Evolutionary conservation across 176 grass and related monocot species (phyloP), one percentile per base, ranked within the genome.

Genomic region (Zea mays): DNA sequence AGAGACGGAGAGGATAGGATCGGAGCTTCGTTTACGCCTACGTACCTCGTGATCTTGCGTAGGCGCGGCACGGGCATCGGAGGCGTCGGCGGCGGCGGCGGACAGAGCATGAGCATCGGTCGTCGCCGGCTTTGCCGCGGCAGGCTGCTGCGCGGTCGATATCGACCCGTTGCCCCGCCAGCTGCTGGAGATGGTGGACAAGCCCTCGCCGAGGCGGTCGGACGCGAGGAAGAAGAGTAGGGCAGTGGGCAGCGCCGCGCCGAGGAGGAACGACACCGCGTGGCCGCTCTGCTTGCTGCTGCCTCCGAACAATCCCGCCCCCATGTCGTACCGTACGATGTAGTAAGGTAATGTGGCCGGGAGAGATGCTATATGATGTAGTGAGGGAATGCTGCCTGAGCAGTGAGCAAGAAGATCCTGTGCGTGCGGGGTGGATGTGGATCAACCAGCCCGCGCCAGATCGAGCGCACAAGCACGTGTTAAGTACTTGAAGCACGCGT

Each of bases 241-340:
- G 36, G 62, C 13, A 0, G 79, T 83, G 12, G 83, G 68, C 33
- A 59, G 64, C 50, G 78, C 83, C n/a, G 87, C 73, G 4, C 87
- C 87, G 27, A 89, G 67, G 68, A 89, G 37, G 85, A 86, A 89
- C 13, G 72, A 57, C 60, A 74, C 20, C 59, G 66, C 36, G 44
- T 74, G 80, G 58, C 56, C 35, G 52, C 85, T 66, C 13, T 42
- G 20, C 70, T 75, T 79, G 64, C 56, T 87, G 58, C 36, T 68
- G 37, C 64, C 12, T 20, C 68, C 55, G 55, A 57, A 56, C 54
- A 20, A 45, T 10, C 44, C 68, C 39, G 73, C 3, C 69, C 68
- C 69, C 69, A 72, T 67, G 39, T 1, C 17, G 8, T 56, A 16
- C n/a, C 51, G 51, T 17, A 27, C 27, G 27, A 27, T 27, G 27